These are phyloP conservation scores for Botrytis aclada DNA, from an alignment of 2,329 filamentous ascomycete species.

Conservation along the genomic window DNA sequence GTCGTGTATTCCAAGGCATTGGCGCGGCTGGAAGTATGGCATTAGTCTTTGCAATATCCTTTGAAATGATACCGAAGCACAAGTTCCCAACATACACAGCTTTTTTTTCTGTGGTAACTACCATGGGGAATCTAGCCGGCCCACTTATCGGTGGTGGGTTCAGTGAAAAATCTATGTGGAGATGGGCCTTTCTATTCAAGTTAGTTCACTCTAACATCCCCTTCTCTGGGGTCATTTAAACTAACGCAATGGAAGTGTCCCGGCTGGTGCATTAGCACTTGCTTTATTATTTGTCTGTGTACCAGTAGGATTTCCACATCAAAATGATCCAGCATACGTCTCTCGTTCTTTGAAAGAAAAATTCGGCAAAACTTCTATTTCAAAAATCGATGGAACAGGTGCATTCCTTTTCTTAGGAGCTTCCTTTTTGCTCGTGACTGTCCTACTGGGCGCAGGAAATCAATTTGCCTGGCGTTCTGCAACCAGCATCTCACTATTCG, in stretches of 20 bases:
- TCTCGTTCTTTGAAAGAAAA: neutral
- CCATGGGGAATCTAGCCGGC: slow-evolving; percentile 26
- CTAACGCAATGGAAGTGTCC: neutral
- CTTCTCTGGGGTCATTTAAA: too few species aligned
- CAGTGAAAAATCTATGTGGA: slow-evolving; percentile 38
- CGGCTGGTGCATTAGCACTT: neutral
- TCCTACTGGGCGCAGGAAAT: neutral
- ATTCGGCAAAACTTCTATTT: neutral
- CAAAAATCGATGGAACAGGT: neutral
- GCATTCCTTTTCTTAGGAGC: neutral
- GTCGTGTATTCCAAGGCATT: slow-evolving; percentile 41
- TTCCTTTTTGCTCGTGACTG: neutral
- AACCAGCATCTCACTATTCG: neutral
- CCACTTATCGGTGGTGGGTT: slow-evolving; percentile 38
- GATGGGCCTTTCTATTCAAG: slow-evolving; percentile 29
- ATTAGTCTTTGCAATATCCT: neutral
- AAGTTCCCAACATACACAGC: slow-evolving; percentile 32
- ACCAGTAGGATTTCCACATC: neutral
- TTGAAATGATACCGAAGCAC: neutral
- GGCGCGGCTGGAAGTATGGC: slow-evolving; percentile 45
- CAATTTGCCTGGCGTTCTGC: neutral
- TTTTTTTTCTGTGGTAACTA: slow-evolving; percentile 17
- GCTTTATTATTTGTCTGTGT: neutral
- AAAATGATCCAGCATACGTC: neutral
- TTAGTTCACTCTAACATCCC: neutral